A percentile compares a stretch with the other conserved stretches of the same genome.
Conservation (phyloP, 1,284 basidiomycete species). For the Sporisorium iseilematis-ciliati region DNA sequence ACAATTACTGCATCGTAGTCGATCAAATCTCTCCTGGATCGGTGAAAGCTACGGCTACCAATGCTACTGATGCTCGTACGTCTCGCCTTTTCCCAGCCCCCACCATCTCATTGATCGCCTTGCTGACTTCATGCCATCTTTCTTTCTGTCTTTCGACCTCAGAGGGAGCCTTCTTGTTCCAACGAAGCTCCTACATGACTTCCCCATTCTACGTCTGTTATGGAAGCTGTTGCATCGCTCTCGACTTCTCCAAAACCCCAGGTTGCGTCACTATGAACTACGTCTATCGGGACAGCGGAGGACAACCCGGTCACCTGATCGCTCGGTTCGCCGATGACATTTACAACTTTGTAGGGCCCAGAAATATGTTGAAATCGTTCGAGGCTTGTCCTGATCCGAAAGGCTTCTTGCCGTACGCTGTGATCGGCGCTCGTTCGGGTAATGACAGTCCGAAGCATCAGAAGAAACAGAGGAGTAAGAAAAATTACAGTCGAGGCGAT, state of each 20-base stretch:
- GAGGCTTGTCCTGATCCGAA: slow-evolving; percentile 7
- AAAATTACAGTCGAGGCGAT: background rate
- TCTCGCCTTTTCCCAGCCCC: background rate
- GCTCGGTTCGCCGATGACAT: slow-evolving; percentile 30
- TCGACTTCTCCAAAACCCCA: slow-evolving; percentile 11
- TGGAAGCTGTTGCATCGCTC: slow-evolving; percentile 26
- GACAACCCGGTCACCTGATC: slow-evolving; percentile 18
- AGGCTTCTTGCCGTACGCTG: slow-evolving; percentile 20
- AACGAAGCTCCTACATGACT: background rate
- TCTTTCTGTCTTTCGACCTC: too few relatives aligned
- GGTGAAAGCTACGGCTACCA: slow-evolving; percentile 13
- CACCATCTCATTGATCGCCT: background rate
- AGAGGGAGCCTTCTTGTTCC: slow-evolving; percentile 40
- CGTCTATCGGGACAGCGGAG: background rate
- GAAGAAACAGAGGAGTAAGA: background rate
- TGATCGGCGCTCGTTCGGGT: slow-evolving; percentile 12
- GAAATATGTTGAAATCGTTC: slow-evolving; percentile 16
- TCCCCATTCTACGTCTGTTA: slow-evolving; percentile 27
- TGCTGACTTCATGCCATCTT: background rate
- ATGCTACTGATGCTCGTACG: slow-evolving; percentile 39
- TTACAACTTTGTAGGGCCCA: slow-evolving; percentile 11
- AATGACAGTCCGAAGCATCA: background rate
- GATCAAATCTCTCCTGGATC: slow-evolving; percentile 23
- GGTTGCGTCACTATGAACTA: slow-evolving; percentile 28
- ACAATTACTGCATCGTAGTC: slow-evolving; percentile 44